phyloP scores from a whole-genome alignment of 2,329 filamentous ascomycete species.

The Coleophoma cylindrospora region DNA sequence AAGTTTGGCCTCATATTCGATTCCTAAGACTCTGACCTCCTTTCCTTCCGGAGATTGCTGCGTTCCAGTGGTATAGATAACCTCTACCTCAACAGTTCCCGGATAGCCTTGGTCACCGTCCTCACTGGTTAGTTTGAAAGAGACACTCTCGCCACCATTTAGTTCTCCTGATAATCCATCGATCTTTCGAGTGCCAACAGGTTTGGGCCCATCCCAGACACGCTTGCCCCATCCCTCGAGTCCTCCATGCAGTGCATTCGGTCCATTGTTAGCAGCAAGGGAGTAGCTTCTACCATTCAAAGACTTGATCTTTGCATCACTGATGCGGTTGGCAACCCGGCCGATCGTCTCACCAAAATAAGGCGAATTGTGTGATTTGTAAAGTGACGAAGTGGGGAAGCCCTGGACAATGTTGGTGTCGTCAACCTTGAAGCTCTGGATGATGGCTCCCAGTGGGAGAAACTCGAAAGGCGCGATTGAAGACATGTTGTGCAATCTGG shows the following conservation, averaged over 20 bases:
- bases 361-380: constrained; percentile 68
- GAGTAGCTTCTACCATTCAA: constrained; percentile 69
- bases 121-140: constrained; percentile 61
- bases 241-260: constrained; percentile 73
- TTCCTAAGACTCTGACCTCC: constrained; percentile 67
- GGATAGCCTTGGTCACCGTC: constrained; percentile 91
- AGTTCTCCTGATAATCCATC: constrained; percentile 50
- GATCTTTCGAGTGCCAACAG: constrained; percentile 46
- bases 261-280: constrained; percentile 70
- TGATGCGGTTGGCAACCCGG: constrained; percentile 75
- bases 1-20: constrained; percentile 87
- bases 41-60: constrained; percentile 53
- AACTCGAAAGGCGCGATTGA: constrained; percentile 48
- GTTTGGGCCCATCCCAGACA: constrained; percentile 66
- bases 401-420: constrained; percentile 84
- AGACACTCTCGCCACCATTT: constrained; percentile 59
- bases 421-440: constrained; percentile 74
- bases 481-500: background rate
- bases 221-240: constrained; percentile 75
- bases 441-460: constrained; percentile 71
- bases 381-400: constrained; percentile 72
- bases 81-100: constrained; percentile 71
- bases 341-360: constrained; percentile 95
- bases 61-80: constrained; percentile 74
- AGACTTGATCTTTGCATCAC: constrained; percentile 61